Conservation (phyloP, 1,284 basidiomycete genomes). For the Tremellales sp. region DNA sequence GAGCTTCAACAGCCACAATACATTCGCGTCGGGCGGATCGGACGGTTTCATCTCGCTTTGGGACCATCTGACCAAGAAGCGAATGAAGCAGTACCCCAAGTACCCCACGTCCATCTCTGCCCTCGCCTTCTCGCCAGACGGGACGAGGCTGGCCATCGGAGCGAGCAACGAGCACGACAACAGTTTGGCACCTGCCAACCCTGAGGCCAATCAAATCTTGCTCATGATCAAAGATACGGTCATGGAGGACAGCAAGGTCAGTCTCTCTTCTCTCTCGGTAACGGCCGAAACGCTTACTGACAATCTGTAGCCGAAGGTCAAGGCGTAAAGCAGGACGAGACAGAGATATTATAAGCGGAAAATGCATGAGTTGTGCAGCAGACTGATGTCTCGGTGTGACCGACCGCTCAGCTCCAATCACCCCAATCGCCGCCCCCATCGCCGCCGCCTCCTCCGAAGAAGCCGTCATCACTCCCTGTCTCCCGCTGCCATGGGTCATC, state of each 20-base stretch:
- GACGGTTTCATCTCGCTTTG: slow-evolving; percentile 89
- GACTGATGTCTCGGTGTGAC: neutral
- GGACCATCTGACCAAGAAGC: slow-evolving; percentile 96
- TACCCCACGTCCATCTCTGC: slow-evolving; percentile 68
- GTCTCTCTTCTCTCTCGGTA: slow-evolving; percentile 6
- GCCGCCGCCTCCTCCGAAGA: slow-evolving; percentile 23
- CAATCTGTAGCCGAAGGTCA: slow-evolving; percentile 26
- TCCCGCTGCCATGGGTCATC: slow-evolving; percentile 33
- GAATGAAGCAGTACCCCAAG: slow-evolving; percentile 81
- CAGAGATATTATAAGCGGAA: neutral
- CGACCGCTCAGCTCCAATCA: slow-evolving; percentile 21
- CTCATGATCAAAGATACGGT: slow-evolving; percentile 47
- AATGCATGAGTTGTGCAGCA: slow-evolving; percentile 3
- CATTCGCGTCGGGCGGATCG: slow-evolving; percentile 90
- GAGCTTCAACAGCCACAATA: slow-evolving; percentile 65
- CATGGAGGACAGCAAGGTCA: slow-evolving; percentile 49
- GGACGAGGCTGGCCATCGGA: slow-evolving; percentile 73
- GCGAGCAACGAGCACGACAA: slow-evolving; percentile 86
- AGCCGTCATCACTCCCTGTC: slow-evolving; percentile 14
- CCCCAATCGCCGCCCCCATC: slow-evolving; percentile 29
- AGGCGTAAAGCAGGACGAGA: slow-evolving; percentile 16
- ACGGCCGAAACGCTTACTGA: neutral
- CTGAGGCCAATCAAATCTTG: slow-evolving; percentile 38
- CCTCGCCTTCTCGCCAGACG: slow-evolving; percentile 76
- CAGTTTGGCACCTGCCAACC: slow-evolving; percentile 49